Evolutionary conservation across 2,329 filamentous ascomycete species (phyloP), one percentile per base, ranked within the genome.

Genomic region (Apiospora kogelbergensis): DNA sequence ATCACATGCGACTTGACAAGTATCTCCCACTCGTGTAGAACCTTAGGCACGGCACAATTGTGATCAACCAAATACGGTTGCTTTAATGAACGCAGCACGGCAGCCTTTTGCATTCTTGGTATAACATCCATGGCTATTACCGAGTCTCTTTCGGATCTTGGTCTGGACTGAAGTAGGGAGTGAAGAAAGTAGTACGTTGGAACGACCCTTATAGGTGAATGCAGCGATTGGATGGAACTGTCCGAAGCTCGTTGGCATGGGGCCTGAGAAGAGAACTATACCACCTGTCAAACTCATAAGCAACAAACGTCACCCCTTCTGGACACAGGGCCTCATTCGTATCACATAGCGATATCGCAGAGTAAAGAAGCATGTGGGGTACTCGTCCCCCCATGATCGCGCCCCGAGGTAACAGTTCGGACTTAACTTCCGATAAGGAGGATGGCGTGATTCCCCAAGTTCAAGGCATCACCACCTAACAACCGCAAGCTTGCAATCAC

Each of bases 1-100:
- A 93, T 90, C 15, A 87, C 87, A 45, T 85, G 81, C 1, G 89
- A 86, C 75, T 86, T 86, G n/a, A 93, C 41, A 26, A 66, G 30
- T 2, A 66, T 26, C 13, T 66, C 65, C 30, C 30, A 37, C 11
- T 48, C 65, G 9, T 66, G 41, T 17, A 26, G 3, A 3, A 66
- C 24, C 44, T 22, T 44, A 2, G 65, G 65, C 24, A 66, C 44
- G 7, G 65, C 24, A 26, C 10, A n/a, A 6, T 46, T 13, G 17
- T 37, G 24, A 17, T 66, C 64, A 17, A 66, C n/a, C 44, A 48
- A 24, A 15, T 66, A 66, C 2, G 64, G 64, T 6, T 44, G 44
- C 22, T 48, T 66, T 17, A 46, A 9, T 13, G 64, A 44, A 3
- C 37, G 64, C 64, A 66, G 30, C 30, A 48, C 64, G 24, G 64